Base-by-base conservation (phyloP, 1,139 yeast species). In the Candida tetrigidarum region DNA sequence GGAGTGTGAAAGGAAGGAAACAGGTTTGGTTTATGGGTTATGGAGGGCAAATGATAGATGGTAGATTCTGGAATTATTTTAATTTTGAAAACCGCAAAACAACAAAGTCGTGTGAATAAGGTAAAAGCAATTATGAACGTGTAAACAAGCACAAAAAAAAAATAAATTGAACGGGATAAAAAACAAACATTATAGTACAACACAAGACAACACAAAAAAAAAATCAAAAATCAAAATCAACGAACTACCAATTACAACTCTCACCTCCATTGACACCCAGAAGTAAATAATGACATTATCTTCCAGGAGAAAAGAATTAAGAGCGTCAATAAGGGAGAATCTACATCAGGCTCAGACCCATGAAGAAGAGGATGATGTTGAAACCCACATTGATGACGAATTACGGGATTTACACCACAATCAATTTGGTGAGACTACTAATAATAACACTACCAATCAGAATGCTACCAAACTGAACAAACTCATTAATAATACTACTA, bases 221-320 rank as follows among this genome's bases (percentile, higher is more conserved):
- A 35, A 15, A 35, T 15, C 37, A 36, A 38, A 30, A 28, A 26
- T n/a, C n/a, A n/a, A 34, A 29, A 33, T 32, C 33, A 12, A 15
- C 25, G 33, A 27, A 20, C 32, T 29, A 39, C 29, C 42, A 35
- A 35, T 32, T 32, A 32, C 36, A 32, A n/a, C 36, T 18, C 25
- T 14, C 35, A 10, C 25, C 5, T 23, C 18, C 32, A 32, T 23
- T 9, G 9, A 4, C 23, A 2, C 36, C 18, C 36, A 19, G 15
- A 2, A 10, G 10, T 20, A 18, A 14, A n/a, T 16, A 25, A 45
- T 51, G 49, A 46, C 50, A 15, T 47, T 50, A 37, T 48, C 54
- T 14, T 48, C 53, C 5, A 50, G 45, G 39, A 48, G 54, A 44
- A 47, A 48, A 43, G 53, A 47, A 14, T 45, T 51, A 9, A 44